Evolutionary conservation across 1,139 yeast genomes (phyloP).

Genomic region (Candida sp.): DNA sequence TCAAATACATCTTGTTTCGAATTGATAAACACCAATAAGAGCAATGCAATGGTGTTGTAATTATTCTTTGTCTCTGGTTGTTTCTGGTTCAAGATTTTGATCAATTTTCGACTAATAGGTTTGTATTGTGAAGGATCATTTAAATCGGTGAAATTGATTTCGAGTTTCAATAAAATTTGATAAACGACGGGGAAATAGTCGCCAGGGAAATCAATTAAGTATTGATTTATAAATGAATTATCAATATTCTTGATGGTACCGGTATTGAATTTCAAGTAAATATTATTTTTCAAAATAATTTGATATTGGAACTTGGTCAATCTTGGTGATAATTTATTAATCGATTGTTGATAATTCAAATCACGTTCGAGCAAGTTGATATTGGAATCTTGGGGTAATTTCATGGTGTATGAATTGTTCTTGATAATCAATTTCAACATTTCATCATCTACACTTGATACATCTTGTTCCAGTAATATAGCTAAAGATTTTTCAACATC

Average conservation of each 20-base stretch:
- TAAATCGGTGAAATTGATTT: constrained; percentile 27
- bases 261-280: constrained; percentile 36
- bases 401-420: constrained; percentile 28
- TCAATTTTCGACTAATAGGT: constrained; percentile 22
- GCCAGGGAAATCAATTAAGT: constrained; percentile 21
- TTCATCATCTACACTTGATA: constrained; percentile 23
- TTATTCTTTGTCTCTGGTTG: constrained; percentile 6
- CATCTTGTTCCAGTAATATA: constrained; percentile 25
- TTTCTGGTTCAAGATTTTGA: constrained; percentile 15
- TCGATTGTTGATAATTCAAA: constrained; percentile 36
- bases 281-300: constrained; percentile 40
- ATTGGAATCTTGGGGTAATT: constrained; percentile 16
- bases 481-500: constrained; percentile 37
- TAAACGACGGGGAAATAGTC: constrained; percentile 32
- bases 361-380: constrained; percentile 41
- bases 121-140: constrained; percentile 12
- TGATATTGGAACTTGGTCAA: constrained; percentile 43
- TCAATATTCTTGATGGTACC: constrained; percentile 31
- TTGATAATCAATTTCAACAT: constrained; percentile 29
- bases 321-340: constrained; percentile 33
- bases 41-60: constrained; percentile 27
- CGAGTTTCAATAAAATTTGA: constrained; percentile 25
- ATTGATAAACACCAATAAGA: constrained; percentile 47
- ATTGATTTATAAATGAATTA: constrained; percentile 15
- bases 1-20: constrained; percentile 34